Percentiles rank a stretch among this genome's conserved stretches.
These are phyloP conservation scores for Talaromyces amestolkiae DNA, from an alignment of 2,329 filamentous ascomycete species.

Conservation along the genomic window DNA sequence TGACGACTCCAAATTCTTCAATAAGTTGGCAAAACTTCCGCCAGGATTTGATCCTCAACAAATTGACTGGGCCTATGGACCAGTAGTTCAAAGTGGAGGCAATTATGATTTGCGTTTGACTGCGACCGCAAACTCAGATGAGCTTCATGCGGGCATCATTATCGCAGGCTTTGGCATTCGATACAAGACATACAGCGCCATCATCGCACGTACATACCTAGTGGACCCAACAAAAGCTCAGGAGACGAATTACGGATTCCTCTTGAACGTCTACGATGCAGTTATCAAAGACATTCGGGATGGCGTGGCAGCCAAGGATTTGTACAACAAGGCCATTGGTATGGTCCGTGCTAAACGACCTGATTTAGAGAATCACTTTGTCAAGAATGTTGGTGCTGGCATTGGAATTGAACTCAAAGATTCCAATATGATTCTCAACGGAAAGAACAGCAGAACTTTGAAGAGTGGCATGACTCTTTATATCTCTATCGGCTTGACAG, in stretches of 20 bases:
- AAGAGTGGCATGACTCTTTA: constrained; percentile 97
- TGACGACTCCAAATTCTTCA: constrained; percentile 92
- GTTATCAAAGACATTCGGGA: constrained; percentile 89
- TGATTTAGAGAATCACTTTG: constrained; percentile 89
- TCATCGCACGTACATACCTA: constrained; percentile 89
- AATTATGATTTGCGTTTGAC: constrained; percentile 87
- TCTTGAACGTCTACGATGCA: constrained; percentile 79
- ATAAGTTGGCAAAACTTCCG: constrained; percentile 75
- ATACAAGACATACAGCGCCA: constrained; percentile 93
- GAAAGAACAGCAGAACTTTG: constrained; percentile 76
- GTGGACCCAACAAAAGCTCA: constrained; percentile 97
- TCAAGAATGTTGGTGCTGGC: constrained; percentile 87
- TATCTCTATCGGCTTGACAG: constrained; percentile 83
- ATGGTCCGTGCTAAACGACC: constrained; percentile 88
- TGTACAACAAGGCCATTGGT: constrained; percentile 81
- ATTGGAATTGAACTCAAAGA: constrained; percentile 92
- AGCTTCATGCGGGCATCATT: constrained; percentile 88
- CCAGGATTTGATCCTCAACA: constrained; percentile 82
- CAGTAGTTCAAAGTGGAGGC: constrained; percentile 90
- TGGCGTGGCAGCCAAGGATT: constrained; percentile 79
- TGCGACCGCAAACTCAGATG: constrained; percentile 74
- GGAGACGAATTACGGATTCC: constrained; percentile 88
- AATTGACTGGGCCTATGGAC: constrained; percentile 90
- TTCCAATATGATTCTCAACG: constrained; percentile 75
- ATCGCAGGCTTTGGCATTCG: constrained; percentile 86